Conservation (phyloP, 2,329 filamentous ascomycete genomes). For the Alternaria sp. region DNA sequence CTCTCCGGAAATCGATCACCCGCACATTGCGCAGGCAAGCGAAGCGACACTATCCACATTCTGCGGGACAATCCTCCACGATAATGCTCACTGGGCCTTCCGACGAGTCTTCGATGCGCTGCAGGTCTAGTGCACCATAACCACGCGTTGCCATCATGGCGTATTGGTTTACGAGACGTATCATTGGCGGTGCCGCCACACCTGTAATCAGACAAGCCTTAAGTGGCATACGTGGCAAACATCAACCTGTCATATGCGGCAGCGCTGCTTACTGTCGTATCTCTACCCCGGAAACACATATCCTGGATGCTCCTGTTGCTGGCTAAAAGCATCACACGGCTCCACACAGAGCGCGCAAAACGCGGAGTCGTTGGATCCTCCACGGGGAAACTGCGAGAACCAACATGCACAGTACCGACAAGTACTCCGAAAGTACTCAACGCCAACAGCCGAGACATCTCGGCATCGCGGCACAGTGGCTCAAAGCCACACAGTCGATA, state of each 20-base stretch:
- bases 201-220: constrained; percentile 11
- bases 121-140: constrained; percentile 14
- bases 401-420: constrained; percentile 3
- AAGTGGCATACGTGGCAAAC: constrained; percentile 17
- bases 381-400: constrained; percentile 7
- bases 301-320: not conserved
- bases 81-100: constrained; percentile 8
- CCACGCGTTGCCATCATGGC: constrained; percentile 5
- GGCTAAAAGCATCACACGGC: constrained; percentile 1
- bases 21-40: constrained; percentile 10
- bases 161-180: not conserved
- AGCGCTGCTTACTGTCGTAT: constrained; percentile 13
- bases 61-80: not conserved
- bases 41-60: constrained; percentile 4
- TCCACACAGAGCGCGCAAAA: constrained; percentile 3
- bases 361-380: constrained; percentile 12
- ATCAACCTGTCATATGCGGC: constrained; percentile 13
- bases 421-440: constrained; percentile 18
- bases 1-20: constrained; percentile 1
- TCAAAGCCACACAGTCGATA: constrained; percentile 22
- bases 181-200: constrained; percentile 18
- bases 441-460: constrained; percentile 39
- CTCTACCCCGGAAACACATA: constrained; percentile 3
- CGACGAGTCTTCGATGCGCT: constrained; percentile 7
- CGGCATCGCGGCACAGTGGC: constrained; percentile 39